Conservation (phyloP, 2,329 filamentous ascomycete species). For the Pseudogymnoascus sp. region DNA sequence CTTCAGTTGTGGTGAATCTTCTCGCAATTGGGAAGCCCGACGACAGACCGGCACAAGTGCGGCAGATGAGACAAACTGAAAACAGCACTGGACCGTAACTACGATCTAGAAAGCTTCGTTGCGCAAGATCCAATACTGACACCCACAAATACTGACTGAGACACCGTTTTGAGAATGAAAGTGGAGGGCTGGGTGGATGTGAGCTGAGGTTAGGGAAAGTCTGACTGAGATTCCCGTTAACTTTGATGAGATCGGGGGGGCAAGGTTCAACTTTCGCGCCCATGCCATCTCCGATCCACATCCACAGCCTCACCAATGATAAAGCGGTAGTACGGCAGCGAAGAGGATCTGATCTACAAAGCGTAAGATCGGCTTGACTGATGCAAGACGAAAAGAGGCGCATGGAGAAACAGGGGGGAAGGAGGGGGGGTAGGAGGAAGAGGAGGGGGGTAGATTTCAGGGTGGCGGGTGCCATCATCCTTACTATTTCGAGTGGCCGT, state of each 20-base stretch:
- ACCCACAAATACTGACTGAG: slow-evolving; percentile 1
- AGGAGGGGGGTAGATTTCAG: background rate
- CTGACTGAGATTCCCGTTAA: background rate
- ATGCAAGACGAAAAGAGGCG: background rate
- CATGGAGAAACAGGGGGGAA: background rate
- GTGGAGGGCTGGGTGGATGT: background rate
- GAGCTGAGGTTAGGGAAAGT: background rate
- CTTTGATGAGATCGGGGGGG: background rate
- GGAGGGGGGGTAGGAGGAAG: background rate
- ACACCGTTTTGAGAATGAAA: slow-evolving; percentile 4
- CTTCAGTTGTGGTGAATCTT: slow-evolving; percentile 3
- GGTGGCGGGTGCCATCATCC: background rate
- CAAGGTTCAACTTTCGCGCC: background rate
- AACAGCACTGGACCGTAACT: slow-evolving; percentile 2
- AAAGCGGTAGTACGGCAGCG: background rate
- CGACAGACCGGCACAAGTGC: background rate
- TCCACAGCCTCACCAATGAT: background rate
- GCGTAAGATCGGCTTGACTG: background rate
- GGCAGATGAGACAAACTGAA: slow-evolving; percentile 6
- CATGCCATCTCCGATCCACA: slow-evolving; percentile 1
- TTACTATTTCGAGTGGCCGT: background rate
- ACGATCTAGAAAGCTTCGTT: slow-evolving; percentile 2
- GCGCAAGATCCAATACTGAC: slow-evolving; percentile 8
- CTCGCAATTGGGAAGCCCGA: slow-evolving; percentile 4
- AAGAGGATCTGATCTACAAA: background rate